Base-by-base conservation (phyloP, 441 rosid genomes). In the Gossypium aridum region DNA sequence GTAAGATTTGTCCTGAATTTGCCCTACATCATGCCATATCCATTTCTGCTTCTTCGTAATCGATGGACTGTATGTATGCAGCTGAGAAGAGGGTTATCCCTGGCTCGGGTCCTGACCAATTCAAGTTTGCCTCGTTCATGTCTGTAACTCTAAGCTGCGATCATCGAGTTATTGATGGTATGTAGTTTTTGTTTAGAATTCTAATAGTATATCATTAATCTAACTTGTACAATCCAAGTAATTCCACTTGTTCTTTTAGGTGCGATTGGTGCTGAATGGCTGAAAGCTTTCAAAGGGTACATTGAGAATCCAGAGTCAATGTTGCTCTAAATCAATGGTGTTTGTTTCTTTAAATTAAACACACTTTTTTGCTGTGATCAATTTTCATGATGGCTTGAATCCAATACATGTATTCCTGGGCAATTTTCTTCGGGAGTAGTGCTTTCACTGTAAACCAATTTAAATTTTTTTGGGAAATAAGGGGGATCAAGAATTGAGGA, bases 111-210 rank as follows among this genome's bases (percentile, higher is more conserved):
- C 84, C 91, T 1, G 97, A 86, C 43, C 87, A 92, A 28, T 92
- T 77, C 86, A 84, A 87, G 63, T 82, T 89, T 12, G 91, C 98
- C 73, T 92, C 97, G 25, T 89, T 83, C 81, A 86, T 96, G 97
- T 79, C 97, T 4, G 92, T 89, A 72, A 92, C 99, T 20, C 87
- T 93, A 71, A 96, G 97, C 80, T 93, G 97, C 45, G 98, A 92
- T 82, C 99, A 96, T 77, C 97, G 97, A 69, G 98, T 93, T n/a
- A 90, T 92, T 37, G 97, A 93, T 83, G 97, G 97, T 93, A 80
- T 14, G 87, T 26, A 47, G 61, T 26, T 72, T 49, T 22, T n/a
- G 37, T 31, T 0, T n/a, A 25, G 22, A 68, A 51, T 65, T 39
- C 62, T 39, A 20, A 1, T 60, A 12, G 7, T 55, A 45, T 69